These are phyloP conservation scores for Marasmius fiardii DNA, from an alignment of 1,284 basidiomycete genomes.

Conservation along the genomic window DNA sequence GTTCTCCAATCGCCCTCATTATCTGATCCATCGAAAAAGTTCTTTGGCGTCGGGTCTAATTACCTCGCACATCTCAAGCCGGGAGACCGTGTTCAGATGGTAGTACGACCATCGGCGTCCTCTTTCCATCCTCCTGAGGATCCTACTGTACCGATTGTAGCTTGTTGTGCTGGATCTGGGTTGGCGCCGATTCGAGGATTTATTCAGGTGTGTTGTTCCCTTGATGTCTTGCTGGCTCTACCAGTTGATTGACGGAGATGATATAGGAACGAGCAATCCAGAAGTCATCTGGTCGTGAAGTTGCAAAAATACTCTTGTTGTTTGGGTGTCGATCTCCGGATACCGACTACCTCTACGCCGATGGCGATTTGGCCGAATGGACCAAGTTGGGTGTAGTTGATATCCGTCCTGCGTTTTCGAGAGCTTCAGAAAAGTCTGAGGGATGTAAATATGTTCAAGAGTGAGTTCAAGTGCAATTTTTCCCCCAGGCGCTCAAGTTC, in stretches of 20 bases:
- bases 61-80: slow-evolving; percentile 40
- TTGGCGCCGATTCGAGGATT: slow-evolving; percentile 54
- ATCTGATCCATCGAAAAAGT: slow-evolving; percentile 29
- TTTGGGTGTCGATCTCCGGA: slow-evolving; percentile 45
- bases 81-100: slow-evolving; percentile 43
- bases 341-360: slow-evolving; percentile 42
- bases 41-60: slow-evolving; percentile 48
- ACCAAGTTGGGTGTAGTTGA: slow-evolving; percentile 40
- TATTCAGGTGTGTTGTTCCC: slow-evolving; percentile 22
- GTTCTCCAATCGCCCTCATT: slow-evolving; percentile 36
- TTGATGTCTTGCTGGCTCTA: background rate
- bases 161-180: slow-evolving; percentile 49
- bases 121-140: slow-evolving; percentile 48
- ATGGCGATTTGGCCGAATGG: slow-evolving; percentile 43
- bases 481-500: background rate
- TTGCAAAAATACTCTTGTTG: slow-evolving; percentile 43
- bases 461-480: slow-evolving; percentile 25
- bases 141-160: slow-evolving; percentile 38
- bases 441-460: slow-evolving; percentile 51
- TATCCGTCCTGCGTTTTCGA: slow-evolving; percentile 46
- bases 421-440: slow-evolving; percentile 30
- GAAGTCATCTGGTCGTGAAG: slow-evolving; percentile 39
- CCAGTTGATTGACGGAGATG: background rate
- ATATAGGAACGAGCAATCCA: slow-evolving; percentile 46
- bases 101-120: slow-evolving; percentile 37